These are phyloP conservation scores for Apiospora kogelbergensis DNA, from an alignment of 2,329 filamentous ascomycete species.

Conservation along the genomic window DNA sequence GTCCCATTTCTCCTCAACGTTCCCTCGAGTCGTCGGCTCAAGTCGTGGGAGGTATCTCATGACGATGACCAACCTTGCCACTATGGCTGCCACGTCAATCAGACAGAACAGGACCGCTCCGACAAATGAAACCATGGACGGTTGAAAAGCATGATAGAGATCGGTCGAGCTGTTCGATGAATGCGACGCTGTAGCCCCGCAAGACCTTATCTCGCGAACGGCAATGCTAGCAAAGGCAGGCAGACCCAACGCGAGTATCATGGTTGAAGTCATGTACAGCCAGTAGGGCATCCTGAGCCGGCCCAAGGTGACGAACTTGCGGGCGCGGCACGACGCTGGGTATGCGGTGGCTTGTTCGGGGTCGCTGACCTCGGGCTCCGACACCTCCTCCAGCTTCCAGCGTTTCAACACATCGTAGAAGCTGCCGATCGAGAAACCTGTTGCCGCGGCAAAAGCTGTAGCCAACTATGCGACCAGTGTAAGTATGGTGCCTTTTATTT, in stretches of 20 bases:
- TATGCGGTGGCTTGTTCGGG: not conserved
- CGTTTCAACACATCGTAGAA: not conserved
- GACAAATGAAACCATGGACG: not conserved
- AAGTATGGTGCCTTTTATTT: not conserved
- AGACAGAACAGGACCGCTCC: not conserved
- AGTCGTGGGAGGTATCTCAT: slow-evolving; percentile 1
- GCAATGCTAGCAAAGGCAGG: not conserved
- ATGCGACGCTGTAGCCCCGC: no score
- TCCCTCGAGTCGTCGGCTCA: not conserved
- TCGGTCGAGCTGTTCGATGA: no score
- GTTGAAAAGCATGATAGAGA: not conserved
- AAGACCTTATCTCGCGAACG: not conserved
- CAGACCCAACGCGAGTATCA: not conserved
- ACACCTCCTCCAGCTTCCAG: not conserved
- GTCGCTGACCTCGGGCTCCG: not conserved
- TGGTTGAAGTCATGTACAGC: slow-evolving; percentile 2
- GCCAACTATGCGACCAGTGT: not conserved
- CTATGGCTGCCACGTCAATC: not conserved
- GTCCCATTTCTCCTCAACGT: not conserved
- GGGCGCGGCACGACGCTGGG: not conserved
- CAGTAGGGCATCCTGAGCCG: slow-evolving; percentile 4
- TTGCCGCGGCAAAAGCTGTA: not conserved
- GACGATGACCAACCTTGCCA: not conserved
- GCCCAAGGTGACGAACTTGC: not conserved
- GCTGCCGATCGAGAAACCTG: not conserved